These are phyloP conservation scores for Collybia mongolica DNA, from an alignment of 768 basidiomycete genomes.

Conservation along the genomic window DNA sequence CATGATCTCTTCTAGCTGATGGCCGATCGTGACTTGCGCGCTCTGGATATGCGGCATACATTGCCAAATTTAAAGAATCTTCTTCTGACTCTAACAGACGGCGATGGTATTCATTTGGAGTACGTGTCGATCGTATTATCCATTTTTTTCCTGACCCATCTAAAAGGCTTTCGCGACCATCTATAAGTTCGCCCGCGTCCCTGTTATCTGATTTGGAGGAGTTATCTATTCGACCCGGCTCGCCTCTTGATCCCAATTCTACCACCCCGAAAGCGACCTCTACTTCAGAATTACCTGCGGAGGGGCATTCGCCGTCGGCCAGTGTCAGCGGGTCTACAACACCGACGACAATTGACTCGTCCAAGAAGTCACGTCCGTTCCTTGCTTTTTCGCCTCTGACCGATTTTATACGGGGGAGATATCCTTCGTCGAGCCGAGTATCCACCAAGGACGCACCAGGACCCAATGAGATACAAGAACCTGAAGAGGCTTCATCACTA, in stretches of 20 bases:
- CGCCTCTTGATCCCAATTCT: constrained; percentile 21
- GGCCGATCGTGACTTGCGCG: constrained; percentile 84
- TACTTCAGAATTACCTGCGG: constrained; percentile 23
- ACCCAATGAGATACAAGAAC: constrained; percentile 9
- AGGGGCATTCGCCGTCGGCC: constrained; percentile 39
- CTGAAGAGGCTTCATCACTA: constrained; percentile 10
- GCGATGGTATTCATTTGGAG: constrained; percentile 49
- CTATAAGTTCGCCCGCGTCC: constrained; percentile 23
- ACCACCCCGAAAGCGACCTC: constrained; percentile 37
- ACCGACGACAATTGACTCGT: constrained; percentile 32
- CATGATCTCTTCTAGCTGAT: constrained; percentile 60
- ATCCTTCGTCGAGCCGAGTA: constrained; percentile 45
- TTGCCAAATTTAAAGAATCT: constrained; percentile 96
- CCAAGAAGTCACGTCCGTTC: constrained; percentile 44
- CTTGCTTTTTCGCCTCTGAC: constrained; percentile 63
- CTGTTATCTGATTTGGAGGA: constrained; percentile 20
- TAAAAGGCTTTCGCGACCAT: constrained; percentile 16
- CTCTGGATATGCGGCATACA: constrained; percentile 93
- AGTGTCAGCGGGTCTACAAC: constrained; percentile 65
- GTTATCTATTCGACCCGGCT: constrained; percentile 17
- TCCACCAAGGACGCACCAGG: constrained; percentile 11
- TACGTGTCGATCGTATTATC: constrained; percentile 29
- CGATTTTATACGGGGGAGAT: constrained; percentile 60
- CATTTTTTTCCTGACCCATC: constrained; percentile 16
- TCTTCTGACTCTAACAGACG: constrained; percentile 79